Evolutionary conservation across 2,329 filamentous ascomycete species (phyloP), one percentile per base, ranked within the genome.

Genomic region (Ceratocystis ficicola): DNA sequence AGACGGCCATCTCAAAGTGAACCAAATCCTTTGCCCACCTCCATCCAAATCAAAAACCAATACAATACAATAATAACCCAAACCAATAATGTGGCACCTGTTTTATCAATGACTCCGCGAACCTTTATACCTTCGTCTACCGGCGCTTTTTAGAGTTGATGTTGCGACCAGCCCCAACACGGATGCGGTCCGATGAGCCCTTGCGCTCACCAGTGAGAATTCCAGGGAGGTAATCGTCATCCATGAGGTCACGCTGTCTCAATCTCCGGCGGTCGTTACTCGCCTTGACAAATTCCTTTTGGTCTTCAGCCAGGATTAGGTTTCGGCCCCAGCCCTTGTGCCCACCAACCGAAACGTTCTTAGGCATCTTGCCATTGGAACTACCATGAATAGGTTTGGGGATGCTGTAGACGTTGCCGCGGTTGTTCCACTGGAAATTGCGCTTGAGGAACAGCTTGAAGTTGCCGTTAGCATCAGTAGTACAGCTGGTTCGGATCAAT

Each of bases 361-460:
- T 84, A 75, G 83, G 75, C 76, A 78, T 80, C 74, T 91, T 90
- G 60, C 90, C 91, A 74, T 86, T 95, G 5, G 92, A 77, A 15
- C 83, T 87, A 1, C 94, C 94, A 68, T 89, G 85, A 12, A 88
- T 83, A 0, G 94, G 89, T 78, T 96, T 97, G 1, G 94, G 94
- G 57, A 99, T 86, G 74, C 90, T 95, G 79, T 87, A 99, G 46
- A 90, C 84, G 75, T 96, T 94, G 64, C 94, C 94, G 28, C 92
- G 83, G 70, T 88, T 95, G 76, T 96, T 97, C 86, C 87, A 96
- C 77, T 96, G 90, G 80, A 94, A 96, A 75, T 96, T 96, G 76
- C 86, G 87, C 80, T 95, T 95, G 68, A 99, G 79, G 73, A 96
- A 89, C 68, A 99, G 76, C 67, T 83, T 86, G 77, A 96, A 95